Conservation (phyloP, 2,329 filamentous ascomycete genomes). For the Rutstroemia sp. region DNA sequence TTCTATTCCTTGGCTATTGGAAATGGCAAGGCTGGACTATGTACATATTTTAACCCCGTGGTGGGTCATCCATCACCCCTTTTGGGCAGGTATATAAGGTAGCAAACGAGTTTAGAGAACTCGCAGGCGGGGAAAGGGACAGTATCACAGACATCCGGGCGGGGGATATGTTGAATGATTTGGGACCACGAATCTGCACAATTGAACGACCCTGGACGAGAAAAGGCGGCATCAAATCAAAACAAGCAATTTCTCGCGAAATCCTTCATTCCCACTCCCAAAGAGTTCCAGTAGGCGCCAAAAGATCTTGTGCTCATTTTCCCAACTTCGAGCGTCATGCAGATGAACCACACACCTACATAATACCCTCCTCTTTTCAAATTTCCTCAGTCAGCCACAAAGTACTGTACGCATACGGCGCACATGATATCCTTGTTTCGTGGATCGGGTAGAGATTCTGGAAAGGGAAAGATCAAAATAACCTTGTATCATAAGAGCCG, state of each 20-base stretch:
- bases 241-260: conserved; percentile 5
- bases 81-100: conserved; percentile 6
- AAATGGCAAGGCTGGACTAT: not conserved
- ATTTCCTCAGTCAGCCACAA: conserved; percentile 8
- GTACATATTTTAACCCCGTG: conserved; percentile 6
- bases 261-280: not conserved
- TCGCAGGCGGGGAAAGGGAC: not conserved
- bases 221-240: conserved; percentile 3
- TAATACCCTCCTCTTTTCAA: not conserved
- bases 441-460: not conserved
- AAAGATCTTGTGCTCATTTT: conserved; percentile 1
- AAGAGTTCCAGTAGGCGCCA: not conserved
- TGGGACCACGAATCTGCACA: not conserved
- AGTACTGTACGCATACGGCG: not conserved
- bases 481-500: not conserved
- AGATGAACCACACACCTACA: not conserved
- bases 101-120: not conserved
- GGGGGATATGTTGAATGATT: not conserved
- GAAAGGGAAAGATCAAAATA: not conserved
- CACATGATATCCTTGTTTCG: not conserved
- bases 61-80: conserved; percentile 2
- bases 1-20: not conserved
- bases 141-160: not conserved
- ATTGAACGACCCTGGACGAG: not conserved
- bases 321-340: not conserved